These are phyloP conservation scores for Cryptosporidium sp. DNA, from an alignment of 169 alveolate genomes.

Conservation along the genomic window DNA sequence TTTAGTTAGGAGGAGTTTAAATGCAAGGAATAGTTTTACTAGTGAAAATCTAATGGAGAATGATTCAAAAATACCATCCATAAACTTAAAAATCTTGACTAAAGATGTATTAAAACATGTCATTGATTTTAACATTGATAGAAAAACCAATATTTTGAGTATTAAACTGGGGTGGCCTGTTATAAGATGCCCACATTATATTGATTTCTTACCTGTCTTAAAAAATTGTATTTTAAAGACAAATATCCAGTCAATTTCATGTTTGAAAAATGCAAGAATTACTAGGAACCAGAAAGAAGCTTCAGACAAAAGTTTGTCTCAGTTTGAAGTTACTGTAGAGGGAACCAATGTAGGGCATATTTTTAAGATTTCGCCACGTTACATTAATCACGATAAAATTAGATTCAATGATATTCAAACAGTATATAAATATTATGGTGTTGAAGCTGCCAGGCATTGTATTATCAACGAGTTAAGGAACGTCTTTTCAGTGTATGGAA, in stretches of 20 bases:
- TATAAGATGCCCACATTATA: slow-evolving; percentile 50
- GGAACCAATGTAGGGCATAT: slow-evolving; percentile 71
- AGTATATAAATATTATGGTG: slow-evolving; percentile 94
- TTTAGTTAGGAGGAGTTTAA: background rate
- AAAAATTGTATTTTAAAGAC: slow-evolving; percentile 34
- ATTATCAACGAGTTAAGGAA: slow-evolving; percentile 93
- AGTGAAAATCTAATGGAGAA: slow-evolving; percentile 7
- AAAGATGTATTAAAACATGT: slow-evolving; percentile 38
- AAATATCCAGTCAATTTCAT: slow-evolving; percentile 34
- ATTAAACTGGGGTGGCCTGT: slow-evolving; percentile 45
- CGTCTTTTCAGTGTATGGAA: slow-evolving; percentile 97
- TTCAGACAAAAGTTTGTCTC: background rate
- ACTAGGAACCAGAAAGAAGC: slow-evolving; percentile 17
- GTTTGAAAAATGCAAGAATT: slow-evolving; percentile 62
- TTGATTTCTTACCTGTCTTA: slow-evolving; percentile 57
- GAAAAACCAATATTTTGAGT: slow-evolving; percentile 39
- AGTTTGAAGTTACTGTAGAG: slow-evolving; percentile 56
- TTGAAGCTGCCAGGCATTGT: slow-evolving; percentile 97
- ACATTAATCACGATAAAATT: slow-evolving; percentile 90
- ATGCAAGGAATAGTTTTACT: background rate
- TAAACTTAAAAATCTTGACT: slow-evolving; percentile 37
- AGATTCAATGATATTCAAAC: slow-evolving; percentile 94
- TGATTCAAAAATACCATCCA: slow-evolving; percentile 6
- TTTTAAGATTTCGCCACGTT: slow-evolving; percentile 79
- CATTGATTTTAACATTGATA: slow-evolving; percentile 26